These are phyloP conservation scores for Seminavis robusta DNA, from an alignment of 108 stramenopile genomes.

Conservation along the genomic window DNA sequence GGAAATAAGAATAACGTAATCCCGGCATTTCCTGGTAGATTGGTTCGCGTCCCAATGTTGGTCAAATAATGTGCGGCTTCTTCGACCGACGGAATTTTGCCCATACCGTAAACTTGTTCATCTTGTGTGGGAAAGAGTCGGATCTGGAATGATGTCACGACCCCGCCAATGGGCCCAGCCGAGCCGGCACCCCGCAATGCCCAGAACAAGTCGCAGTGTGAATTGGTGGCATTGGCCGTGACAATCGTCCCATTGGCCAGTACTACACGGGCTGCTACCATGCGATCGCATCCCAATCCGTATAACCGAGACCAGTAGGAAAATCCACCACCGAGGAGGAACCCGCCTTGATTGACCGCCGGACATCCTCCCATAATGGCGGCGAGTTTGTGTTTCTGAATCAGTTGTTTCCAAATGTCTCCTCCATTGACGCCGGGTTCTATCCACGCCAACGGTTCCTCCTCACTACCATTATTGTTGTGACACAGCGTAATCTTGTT, in stretches of 20 bases:
- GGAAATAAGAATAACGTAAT: no score
- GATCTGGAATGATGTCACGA: constrained; percentile 11
- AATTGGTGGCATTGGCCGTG: background rate
- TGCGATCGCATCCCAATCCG: constrained; percentile 28
- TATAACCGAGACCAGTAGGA: constrained; percentile 7
- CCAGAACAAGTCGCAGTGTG: constrained; percentile 36
- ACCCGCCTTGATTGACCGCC: constrained; percentile 15
- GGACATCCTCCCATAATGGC: constrained; percentile 6
- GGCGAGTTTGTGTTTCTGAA: no score
- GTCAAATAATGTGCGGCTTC: no score
- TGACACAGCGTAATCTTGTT: no score
- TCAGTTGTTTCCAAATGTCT: no score
- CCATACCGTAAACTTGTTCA: background rate
- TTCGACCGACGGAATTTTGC: background rate
- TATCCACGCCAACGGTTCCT: no score
- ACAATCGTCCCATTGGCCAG: constrained; percentile 26
- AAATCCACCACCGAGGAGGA: constrained; percentile 16
- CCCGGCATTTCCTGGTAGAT: no score
- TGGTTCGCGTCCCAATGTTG: no score
- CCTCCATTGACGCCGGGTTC: no score
- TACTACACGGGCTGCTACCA: constrained; percentile 18
- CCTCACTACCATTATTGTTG: no score
- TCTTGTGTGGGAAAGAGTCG: constrained; percentile 2
- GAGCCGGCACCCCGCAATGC: constrained; percentile 34
- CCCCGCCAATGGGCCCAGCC: no score